Evolutionary conservation across 805 yeast species (phyloP).

Genomic region (Yarrowia hollandica): DNA sequence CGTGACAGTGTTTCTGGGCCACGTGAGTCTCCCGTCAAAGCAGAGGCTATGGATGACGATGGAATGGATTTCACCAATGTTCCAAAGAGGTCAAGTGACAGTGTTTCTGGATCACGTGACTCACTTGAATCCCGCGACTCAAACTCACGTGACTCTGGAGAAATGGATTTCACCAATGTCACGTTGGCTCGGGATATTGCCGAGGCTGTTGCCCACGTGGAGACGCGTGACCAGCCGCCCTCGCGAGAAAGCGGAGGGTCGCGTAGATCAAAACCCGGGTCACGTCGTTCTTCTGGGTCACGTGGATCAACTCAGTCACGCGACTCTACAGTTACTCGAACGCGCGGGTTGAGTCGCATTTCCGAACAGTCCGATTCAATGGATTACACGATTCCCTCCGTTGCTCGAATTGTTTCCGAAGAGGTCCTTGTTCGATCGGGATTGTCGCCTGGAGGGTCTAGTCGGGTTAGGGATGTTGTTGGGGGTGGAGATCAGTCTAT

Average conservation of each 20-base stretch:
- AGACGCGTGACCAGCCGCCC: too few relatives aligned
- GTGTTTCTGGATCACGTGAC: neutral
- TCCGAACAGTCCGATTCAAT: slow-evolving; percentile 13
- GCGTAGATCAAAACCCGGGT: too few relatives aligned
- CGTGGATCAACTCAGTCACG: too few relatives aligned
- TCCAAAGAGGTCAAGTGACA: neutral
- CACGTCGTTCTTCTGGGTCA: too few relatives aligned
- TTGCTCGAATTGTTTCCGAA: slow-evolving; percentile 8
- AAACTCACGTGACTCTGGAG: neutral
- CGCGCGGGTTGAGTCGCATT: slow-evolving; percentile 15
- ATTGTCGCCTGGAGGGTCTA: slow-evolving; percentile 13
- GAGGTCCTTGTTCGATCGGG: slow-evolving; percentile 8
- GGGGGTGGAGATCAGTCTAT: neutral
- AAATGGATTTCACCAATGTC: slow-evolving; percentile 22
- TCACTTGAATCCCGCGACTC: neutral
- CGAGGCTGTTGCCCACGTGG: too few relatives aligned
- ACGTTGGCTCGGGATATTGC: slow-evolving; percentile 3
- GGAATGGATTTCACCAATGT: slow-evolving; percentile 21
- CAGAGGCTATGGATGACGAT: neutral
- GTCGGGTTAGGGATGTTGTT: neutral
- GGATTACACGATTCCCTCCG: slow-evolving; percentile 7
- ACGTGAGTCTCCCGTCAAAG: slow-evolving; percentile 8
- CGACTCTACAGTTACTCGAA: too few relatives aligned
- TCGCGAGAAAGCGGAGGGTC: too few relatives aligned
- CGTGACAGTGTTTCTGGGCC: slow-evolving; percentile 15